phyloP scores from a whole-genome alignment of 2,329 filamentous ascomycete genomes.

The Verticillium nonalfalfae region DNA sequence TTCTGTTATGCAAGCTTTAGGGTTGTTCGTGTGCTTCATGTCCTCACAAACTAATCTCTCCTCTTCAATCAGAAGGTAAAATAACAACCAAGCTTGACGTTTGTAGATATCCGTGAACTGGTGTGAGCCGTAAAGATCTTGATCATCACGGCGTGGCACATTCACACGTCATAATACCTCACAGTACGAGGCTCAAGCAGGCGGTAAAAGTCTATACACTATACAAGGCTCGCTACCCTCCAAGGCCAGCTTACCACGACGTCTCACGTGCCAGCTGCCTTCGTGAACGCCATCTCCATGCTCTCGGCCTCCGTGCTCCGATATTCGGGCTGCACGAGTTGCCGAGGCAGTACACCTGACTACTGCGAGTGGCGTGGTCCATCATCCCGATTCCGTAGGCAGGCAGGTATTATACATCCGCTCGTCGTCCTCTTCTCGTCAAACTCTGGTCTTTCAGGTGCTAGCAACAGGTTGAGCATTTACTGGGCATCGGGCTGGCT shows the following conservation, averaged over 20 bases:
- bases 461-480: conserved; percentile 9
- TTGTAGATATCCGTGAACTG: no score
- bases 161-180: not conserved
- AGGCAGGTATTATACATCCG: conserved; percentile 1
- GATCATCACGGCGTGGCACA: no score
- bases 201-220: conserved; percentile 25
- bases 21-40: no score
- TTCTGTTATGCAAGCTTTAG: not conserved
- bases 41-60: no score
- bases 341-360: not conserved
- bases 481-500: conserved; percentile 85
- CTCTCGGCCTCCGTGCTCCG: not conserved
- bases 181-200: not conserved
- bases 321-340: not conserved
- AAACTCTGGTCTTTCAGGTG: not conserved
- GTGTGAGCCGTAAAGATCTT: no score
- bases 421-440: not conserved
- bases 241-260: conserved; percentile 4
- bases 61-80: no score
- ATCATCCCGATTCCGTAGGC: conserved; percentile 1
- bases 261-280: not conserved
- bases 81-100: no score
- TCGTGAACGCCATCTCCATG: not conserved
- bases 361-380: not conserved
- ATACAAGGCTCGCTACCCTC: conserved; percentile 18